These are phyloP conservation scores for Apiospora malaysiana DNA, from an alignment of 2,329 filamentous ascomycete species.

Conservation along the genomic window DNA sequence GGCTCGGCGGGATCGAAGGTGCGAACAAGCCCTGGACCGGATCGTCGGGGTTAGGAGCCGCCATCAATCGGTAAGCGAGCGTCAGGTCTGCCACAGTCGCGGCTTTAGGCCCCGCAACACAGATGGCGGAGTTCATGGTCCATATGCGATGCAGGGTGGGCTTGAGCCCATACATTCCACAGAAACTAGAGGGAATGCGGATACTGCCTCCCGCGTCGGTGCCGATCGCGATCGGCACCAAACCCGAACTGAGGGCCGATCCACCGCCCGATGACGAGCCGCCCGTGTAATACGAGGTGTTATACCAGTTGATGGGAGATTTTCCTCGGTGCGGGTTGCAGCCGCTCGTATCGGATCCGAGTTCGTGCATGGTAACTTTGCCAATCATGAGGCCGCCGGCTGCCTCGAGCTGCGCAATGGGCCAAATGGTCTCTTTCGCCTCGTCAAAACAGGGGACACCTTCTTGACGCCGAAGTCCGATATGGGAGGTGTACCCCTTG, in stretches of 20 bases:
- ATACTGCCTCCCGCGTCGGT: conserved; percentile 79
- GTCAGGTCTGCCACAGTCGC: conserved; percentile 78
- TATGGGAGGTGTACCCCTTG: conserved; percentile 70
- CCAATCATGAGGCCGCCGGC: conserved; percentile 78
- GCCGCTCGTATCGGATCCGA: conserved; percentile 83
- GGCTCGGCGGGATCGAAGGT: conserved; percentile 53
- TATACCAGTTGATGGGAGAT: conserved; percentile 80
- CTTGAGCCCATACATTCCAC: conserved; percentile 83
- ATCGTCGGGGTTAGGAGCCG: conserved; percentile 71
- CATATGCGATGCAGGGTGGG: conserved; percentile 74
- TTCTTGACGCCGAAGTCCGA: conserved; percentile 68
- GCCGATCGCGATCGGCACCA: conserved; percentile 77
- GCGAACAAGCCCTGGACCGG: conserved; percentile 68
- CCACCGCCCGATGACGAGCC: conserved; percentile 81
- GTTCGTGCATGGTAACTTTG: conserved; percentile 81
- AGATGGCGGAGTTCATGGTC: conserved; percentile 58
- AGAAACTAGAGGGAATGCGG: conserved; percentile 76
- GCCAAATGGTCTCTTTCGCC: conserved; percentile 68
- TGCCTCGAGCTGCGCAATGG: conserved; percentile 72
- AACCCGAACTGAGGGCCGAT: conserved; percentile 71
- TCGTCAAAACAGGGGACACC: conserved; percentile 56
- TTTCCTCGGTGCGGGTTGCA: conserved; percentile 75
- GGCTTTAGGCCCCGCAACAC: conserved; percentile 77
- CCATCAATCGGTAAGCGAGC: conserved; percentile 81
- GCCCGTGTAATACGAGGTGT: conserved; percentile 77